Evolutionary conservation across 805 yeast genomes (phyloP).

Genomic region (Saturnispora gosingensis): DNA sequence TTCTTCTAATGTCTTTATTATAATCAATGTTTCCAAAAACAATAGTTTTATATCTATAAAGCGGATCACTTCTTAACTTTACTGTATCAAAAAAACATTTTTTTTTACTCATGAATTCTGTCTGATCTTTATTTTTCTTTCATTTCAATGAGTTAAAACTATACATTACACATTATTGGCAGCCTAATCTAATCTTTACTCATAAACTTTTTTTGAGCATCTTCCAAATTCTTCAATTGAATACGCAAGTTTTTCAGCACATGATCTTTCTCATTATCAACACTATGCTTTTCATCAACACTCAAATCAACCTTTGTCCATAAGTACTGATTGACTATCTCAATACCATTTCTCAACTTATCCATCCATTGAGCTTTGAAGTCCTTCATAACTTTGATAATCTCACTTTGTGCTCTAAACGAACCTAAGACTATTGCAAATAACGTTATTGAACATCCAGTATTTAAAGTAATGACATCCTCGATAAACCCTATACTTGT

Average conservation of each 20-base stretch:
- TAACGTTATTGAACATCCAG: constrained; percentile 21
- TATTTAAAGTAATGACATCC: constrained; percentile 21
- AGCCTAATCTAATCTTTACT: neutral
- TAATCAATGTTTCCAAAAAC: neutral
- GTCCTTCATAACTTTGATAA: constrained; percentile 11
- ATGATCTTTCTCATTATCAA: neutral
- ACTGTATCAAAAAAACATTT: neutral
- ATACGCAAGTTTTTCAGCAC: neutral
- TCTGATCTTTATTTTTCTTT: neutral
- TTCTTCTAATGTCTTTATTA: neutral
- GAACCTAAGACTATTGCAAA: constrained; percentile 23
- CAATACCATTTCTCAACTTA: constrained; percentile 1
- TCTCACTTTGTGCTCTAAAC: constrained; percentile 20
- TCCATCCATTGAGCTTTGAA: constrained; percentile 2
- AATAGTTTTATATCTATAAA: neutral
- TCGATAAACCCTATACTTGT: constrained; percentile 21
- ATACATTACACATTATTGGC: neutral
- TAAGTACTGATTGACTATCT: neutral
- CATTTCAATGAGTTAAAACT: neutral
- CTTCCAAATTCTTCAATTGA: neutral
- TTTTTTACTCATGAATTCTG: neutral
- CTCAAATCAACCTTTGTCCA: constrained; percentile 4
- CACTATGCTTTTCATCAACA: constrained; percentile 1
- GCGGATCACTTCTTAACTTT: neutral
- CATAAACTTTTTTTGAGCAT: neutral